Evolutionary conservation across 129 eudicot species (phyloP).

Genomic region (Flaveria sonorensis): DNA sequence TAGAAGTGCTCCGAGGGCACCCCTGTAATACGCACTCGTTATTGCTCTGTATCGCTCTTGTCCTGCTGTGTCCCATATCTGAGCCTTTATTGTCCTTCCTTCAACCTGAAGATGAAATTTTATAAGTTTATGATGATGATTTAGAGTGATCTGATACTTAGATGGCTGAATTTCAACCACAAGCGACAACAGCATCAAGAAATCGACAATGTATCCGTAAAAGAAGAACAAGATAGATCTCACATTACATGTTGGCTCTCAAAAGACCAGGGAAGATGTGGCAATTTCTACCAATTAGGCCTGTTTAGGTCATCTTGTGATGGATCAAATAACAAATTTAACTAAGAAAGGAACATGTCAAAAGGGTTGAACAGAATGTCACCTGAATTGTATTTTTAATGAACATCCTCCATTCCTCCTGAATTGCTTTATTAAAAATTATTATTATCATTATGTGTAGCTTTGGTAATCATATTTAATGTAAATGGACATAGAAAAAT

Average conservation of each 20-base stretch:
- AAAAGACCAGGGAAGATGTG: not conserved
- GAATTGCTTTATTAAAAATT: too few species aligned
- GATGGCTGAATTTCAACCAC: not conserved
- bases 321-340: not conserved
- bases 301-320: not conserved
- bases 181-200: not conserved
- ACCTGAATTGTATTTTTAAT: not conserved
- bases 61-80: conserved; percentile 98
- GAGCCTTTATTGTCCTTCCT: conserved; percentile 93
- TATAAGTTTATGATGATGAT: conserved; percentile 6
- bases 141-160: conserved; percentile 9
- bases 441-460: too few species aligned
- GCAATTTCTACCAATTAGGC: not conserved
- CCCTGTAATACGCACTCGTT: conserved; percentile 94
- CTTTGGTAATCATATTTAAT: not conserved
- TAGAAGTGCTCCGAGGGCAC: conserved; percentile 91
- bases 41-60: conserved; percentile 94
- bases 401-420: not conserved
- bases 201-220: conserved; percentile 8
- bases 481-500: not conserved
- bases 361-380: not conserved
- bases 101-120: conserved; percentile 59
- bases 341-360: not conserved
- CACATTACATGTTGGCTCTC: not conserved
- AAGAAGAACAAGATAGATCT: not conserved